These are phyloP conservation scores for Graphium sp. DNA, from an alignment of 2,329 filamentous ascomycete species.

Conservation along the genomic window DNA sequence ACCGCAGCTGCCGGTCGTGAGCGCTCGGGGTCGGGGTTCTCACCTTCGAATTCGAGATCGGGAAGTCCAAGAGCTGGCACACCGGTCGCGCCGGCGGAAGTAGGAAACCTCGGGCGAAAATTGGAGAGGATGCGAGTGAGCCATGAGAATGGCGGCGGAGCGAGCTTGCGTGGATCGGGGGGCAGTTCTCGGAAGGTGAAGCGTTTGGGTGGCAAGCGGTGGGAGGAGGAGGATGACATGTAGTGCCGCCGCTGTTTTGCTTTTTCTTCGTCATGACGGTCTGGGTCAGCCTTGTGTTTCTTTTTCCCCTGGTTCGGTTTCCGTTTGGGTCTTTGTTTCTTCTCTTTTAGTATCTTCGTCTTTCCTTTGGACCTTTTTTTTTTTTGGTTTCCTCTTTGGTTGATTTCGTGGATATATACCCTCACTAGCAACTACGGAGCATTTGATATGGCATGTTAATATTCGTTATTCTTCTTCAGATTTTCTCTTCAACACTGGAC, in stretches of 20 bases:
- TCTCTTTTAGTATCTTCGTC: not conserved
- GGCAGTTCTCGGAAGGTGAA: constrained; percentile 35
- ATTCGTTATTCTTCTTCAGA: too few relatives aligned
- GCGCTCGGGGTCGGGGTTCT: not conserved
- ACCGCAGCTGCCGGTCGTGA: not conserved
- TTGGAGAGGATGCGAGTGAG: constrained; percentile 34
- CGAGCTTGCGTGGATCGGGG: constrained; percentile 10
- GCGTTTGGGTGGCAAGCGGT: constrained; percentile 28
- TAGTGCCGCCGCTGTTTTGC: not conserved
- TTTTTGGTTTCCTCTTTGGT: constrained; percentile 1
- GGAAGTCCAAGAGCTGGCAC: not conserved
- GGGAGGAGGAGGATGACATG: constrained; percentile 27
- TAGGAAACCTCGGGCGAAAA: constrained; percentile 23
- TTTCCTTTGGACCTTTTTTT: not conserved
- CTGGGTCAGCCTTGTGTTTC: too few relatives aligned
- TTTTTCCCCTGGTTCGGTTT: not conserved
- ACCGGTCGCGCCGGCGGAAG: constrained; percentile 1
- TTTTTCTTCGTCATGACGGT: too few relatives aligned
- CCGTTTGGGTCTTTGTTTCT: not conserved
- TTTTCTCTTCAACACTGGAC: too few relatives aligned
- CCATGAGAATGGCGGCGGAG: constrained; percentile 12
- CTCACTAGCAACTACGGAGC: too few relatives aligned
- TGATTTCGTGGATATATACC: too few relatives aligned
- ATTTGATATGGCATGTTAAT: too few relatives aligned
- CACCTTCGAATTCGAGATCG: not conserved